Conservation (phyloP, 2,329 filamentous ascomycete species). For the Neofusicoccum ribis region DNA sequence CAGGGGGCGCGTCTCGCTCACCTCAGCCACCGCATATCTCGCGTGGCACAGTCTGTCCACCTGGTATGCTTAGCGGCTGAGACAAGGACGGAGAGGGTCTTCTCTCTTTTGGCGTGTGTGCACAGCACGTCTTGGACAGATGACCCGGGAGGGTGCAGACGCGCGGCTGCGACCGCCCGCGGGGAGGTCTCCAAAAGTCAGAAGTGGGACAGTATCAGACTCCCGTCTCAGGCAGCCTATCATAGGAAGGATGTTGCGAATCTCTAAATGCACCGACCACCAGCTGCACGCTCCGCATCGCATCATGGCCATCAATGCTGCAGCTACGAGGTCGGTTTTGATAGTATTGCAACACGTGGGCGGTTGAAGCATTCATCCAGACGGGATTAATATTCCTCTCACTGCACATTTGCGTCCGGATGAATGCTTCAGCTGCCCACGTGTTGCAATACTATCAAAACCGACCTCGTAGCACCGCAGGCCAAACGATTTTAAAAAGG, state of each 20-base stretch:
- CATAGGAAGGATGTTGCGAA: not conserved
- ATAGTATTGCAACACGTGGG: too few relatives aligned
- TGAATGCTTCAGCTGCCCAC: not conserved
- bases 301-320: not conserved
- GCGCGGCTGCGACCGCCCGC: not conserved
- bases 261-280: not conserved
- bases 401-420: too few relatives aligned
- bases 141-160: not conserved
- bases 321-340: too few relatives aligned
- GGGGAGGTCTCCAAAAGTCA: not conserved
- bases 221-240: not conserved
- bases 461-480: not conserved
- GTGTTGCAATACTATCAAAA: too few relatives aligned
- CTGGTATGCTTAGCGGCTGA: not conserved
- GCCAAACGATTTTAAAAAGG: not conserved
- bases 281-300: not conserved
- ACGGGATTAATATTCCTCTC: too few relatives aligned
- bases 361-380: too few relatives aligned
- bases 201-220: not conserved
- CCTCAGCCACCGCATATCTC: slow-evolving; percentile 9
- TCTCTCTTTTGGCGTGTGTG: not conserved
- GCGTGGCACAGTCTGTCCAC: slow-evolving; percentile 2
- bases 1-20: slow-evolving; percentile 6
- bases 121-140: not conserved
- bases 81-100: not conserved